Evolutionary conservation across 148 eudicot genomes (phyloP).

Genomic region (Fagopyrum tataricum): DNA sequence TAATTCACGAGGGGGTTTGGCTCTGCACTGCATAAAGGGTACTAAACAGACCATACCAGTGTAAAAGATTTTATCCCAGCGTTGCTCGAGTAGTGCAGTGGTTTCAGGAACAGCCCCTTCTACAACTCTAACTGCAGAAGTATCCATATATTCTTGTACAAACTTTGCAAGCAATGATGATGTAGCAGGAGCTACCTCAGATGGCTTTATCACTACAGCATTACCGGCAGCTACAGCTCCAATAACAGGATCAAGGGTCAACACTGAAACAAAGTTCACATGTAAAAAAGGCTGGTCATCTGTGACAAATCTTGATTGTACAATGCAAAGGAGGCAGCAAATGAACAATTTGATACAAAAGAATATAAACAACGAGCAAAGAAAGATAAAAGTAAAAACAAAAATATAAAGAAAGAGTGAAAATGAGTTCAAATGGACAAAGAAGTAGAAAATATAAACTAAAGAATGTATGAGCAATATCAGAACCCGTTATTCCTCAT

Average conservation of each 20-base stretch:
- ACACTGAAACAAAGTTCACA: slow-evolving; percentile 26
- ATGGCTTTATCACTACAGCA: slow-evolving; percentile 58
- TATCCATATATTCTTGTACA: slow-evolving; percentile 39
- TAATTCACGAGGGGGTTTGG: not conserved
- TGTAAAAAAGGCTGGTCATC: not conserved
- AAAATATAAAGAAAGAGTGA: not conserved
- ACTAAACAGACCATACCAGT: slow-evolving; percentile 33
- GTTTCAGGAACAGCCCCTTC: slow-evolving; percentile 59
- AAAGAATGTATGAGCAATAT: not conserved
- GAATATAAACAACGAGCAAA: not conserved
- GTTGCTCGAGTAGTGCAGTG: slow-evolving; percentile 40
- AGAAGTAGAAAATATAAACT: not conserved
- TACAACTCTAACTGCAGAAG: slow-evolving; percentile 43
- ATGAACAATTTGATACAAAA: not conserved
- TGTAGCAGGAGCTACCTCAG: slow-evolving; percentile 61
- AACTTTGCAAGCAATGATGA: slow-evolving; percentile 42
- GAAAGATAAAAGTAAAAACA: not conserved
- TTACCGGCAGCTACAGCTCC: slow-evolving; percentile 77
- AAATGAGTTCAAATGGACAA: not conserved
- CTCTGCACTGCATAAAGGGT: not conserved
- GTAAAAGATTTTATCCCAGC: slow-evolving; percentile 65
- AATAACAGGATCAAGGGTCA: slow-evolving; percentile 56
- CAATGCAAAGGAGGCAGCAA: not conserved
- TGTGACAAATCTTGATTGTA: not conserved
- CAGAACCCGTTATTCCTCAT: not conserved